Percentiles rank a stretch among this genome's conserved stretches.
Conservation (phyloP, 306 rosid genomes). For the Ziziphus jujuba region DNA sequence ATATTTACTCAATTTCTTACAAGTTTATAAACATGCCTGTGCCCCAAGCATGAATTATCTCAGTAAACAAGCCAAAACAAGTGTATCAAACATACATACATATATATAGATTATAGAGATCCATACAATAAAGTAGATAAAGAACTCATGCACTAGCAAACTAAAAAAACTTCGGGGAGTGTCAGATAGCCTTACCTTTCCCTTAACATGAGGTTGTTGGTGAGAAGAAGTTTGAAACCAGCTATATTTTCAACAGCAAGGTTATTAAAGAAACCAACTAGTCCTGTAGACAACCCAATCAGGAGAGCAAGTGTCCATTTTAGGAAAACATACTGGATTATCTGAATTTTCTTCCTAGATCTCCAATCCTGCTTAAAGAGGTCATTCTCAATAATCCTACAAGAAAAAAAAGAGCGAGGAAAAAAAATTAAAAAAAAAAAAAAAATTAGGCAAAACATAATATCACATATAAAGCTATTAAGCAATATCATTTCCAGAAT, state of each 20-base stretch:
- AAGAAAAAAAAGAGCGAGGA: constrained; percentile 26
- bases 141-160: not conserved
- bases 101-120: too few species aligned
- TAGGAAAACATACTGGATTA: constrained; percentile 52
- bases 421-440: constrained; percentile 8
- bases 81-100: not conserved
- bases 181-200: constrained; percentile 47
- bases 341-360: constrained; percentile 51
- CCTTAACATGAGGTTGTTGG: constrained; percentile 60
- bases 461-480: too few species aligned
- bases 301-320: constrained; percentile 72
- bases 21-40: not conserved
- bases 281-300: constrained; percentile 60
- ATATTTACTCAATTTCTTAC: constrained; percentile 19
- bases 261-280: constrained; percentile 66
- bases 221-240: constrained; percentile 64
- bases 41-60: not conserved
- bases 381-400: constrained; percentile 79
- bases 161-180: not conserved
- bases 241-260: constrained; percentile 80
- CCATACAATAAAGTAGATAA: not conserved
- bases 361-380: constrained; percentile 80
- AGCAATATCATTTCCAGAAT: too few species aligned
- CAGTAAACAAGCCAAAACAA: not conserved
- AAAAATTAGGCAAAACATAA: not conserved